Evolutionary conservation across 2,329 filamentous ascomycete species (phyloP), one percentile per base, ranked within the genome.

Genomic region (Remersonia thermophila): DNA sequence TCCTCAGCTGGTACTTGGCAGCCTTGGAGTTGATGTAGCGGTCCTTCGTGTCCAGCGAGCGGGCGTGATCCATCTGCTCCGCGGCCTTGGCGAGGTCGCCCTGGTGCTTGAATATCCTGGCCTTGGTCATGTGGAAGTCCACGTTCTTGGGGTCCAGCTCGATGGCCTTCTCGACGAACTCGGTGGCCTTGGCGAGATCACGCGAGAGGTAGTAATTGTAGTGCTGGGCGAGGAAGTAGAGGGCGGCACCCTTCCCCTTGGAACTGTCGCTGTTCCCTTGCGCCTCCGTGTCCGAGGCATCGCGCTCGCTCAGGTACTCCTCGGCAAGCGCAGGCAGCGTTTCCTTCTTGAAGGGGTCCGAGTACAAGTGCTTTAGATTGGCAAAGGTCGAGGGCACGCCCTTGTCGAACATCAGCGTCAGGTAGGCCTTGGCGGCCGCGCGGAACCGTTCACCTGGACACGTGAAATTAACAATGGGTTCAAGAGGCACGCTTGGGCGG

Each of bases 11-110:
- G 56, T 98, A 98, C 57, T 98, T 98, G 41, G 89, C 87, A 33
- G 86, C 81, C 63, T 98, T 98, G 45, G 86, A 93, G 67, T 98
- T 98, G 68, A 96, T 96, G 57, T 96, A 93, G 30, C 91, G 79
- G 55, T 98, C 91, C 61, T 80, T 85, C 47, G 82, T 75, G 54
- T 98, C 93, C 43, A 95, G 69, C 44, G 76, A 71, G 35, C 91
- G 77, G 1, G 91, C 91, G 46, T 80, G 67, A 49, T 95, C 83
- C 85, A 98, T 96, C 29, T 77, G 73, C 51, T 86, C 80, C 1
- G 87, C 75, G 1, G 93, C 91, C 58, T 83, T 83, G 46, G 73
- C 64, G 5, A 79, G 62, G 52, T 95, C 77, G 16, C 89, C 91
- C 34, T 72, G 68, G 58, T 98, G 86, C 66, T 98, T 98, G 62